Base-by-base conservation (phyloP, 345 rosid species). In the Firmiana major region DNA sequence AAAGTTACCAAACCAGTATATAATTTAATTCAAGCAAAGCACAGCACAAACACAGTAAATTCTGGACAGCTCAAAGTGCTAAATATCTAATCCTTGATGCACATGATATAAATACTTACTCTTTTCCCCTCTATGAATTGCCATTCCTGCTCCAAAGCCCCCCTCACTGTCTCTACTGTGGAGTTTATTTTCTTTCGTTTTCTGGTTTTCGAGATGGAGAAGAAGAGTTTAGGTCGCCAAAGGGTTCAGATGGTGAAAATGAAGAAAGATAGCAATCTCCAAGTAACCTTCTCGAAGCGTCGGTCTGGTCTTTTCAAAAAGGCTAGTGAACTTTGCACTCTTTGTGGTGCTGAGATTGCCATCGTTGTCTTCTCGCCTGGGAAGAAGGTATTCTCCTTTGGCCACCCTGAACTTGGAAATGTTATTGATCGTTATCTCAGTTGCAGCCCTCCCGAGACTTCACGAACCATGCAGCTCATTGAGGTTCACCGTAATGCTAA, bases 401-500 rank as follows among this genome's bases (percentile, higher is more conserved):
- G 87, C 22, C 84, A 82, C 81, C 90, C 87, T 7, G 62, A 75
- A 13, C 83, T 86, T 5, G 78, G 79, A 17, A 28, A 62, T 21
- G 16, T 85, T 26, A 31, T 81, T 0, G 78, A 81, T 1, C 84
- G 79, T 34, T 82, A 72, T 67, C 63, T 87, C 12, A 55, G 55
- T 22, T 67, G 81, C 16, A 74, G 60, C 62, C 57, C 84, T n/a
- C 74, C 80, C 0, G 80, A 65, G 5, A 40, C 70, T 22, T 76
- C 87, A 0, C 80, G 74, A 21, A 59, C 87, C 17, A 54, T 51
- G 71, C 85, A 83, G 63, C 81, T 90, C 66, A 24, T 88, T 6
- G 90, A 88, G 73, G 88, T 85, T 45, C 89, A 75, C 63, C 82
- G 87, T 22, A 86, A 86, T 9, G 87, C 83, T 2, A 54, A 65